These are phyloP conservation scores for Syncephalastrum monosporum DNA, from an alignment of 371 early-diverging fungal species.

Conservation along the genomic window DNA sequence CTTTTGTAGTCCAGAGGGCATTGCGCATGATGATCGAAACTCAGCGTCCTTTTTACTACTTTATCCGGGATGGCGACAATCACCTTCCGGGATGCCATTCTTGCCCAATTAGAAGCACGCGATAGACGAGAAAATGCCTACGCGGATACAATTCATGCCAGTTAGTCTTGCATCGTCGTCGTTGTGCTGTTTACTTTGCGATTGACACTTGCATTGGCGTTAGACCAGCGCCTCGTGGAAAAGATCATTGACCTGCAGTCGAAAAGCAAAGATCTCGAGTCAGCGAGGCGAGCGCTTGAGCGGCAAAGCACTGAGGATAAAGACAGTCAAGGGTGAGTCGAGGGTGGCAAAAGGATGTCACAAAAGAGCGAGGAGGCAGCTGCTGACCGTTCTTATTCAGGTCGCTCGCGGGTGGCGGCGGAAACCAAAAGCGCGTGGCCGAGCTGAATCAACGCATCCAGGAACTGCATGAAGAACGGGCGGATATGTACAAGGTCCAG, in stretches of 20 bases:
- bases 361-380: slow-evolving; percentile 6
- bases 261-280: slow-evolving; percentile 16
- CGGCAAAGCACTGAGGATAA: background rate
- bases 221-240: slow-evolving; percentile 32
- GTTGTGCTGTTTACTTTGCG: background rate
- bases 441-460: slow-evolving; percentile 78
- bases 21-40: no score
- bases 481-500: slow-evolving; percentile 89
- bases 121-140: no score
- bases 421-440: slow-evolving; percentile 59
- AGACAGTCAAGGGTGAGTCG: slow-evolving; percentile 1
- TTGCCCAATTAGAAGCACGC: no score
- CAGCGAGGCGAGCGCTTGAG: background rate
- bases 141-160: background rate
- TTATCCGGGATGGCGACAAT: no score
- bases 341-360: slow-evolving; percentile 1
- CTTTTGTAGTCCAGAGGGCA: no score
- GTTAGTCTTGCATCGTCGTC: background rate
- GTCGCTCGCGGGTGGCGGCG: slow-evolving; percentile 16
- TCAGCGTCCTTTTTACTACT: no score
- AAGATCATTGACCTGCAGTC: slow-evolving; percentile 25
- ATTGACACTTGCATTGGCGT: background rate
- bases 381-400: slow-evolving; percentile 8
- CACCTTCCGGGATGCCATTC: no score
- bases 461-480: slow-evolving; percentile 81